These are phyloP conservation scores for Pseudomassariella vexata DNA, from an alignment of 2,329 filamentous ascomycete species.

Conservation along the genomic window DNA sequence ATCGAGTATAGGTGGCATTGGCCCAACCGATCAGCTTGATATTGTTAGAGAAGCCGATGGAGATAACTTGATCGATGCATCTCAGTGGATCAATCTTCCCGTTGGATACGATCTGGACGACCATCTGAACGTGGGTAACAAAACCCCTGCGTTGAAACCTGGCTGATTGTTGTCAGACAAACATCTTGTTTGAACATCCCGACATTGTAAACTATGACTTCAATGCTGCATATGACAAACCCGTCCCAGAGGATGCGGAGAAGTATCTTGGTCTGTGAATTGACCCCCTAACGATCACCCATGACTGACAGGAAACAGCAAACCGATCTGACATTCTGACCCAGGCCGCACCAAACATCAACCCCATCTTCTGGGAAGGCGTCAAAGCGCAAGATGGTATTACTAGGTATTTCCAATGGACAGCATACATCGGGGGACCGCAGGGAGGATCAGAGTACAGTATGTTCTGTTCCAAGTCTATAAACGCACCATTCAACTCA, in stretches of 20 bases:
- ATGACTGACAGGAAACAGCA: not conserved
- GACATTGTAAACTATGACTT: not conserved
- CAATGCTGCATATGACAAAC: not conserved
- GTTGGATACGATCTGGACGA: slow-evolving; percentile 1
- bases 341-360: slow-evolving; percentile 14
- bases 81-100: not conserved
- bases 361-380: slow-evolving; percentile 43
- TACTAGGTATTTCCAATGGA: slow-evolving; percentile 56
- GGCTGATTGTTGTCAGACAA: not conserved
- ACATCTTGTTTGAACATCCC: not conserved
- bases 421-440: too few relatives aligned
- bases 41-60: not conserved
- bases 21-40: not conserved
- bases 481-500: too few relatives aligned
- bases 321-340: not conserved
- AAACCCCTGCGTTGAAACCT: not conserved
- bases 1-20: slow-evolving; percentile 13
- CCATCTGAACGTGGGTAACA: not conserved
- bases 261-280: not conserved
- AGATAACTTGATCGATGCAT: not conserved
- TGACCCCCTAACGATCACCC: not conserved
- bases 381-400: slow-evolving; percentile 51
- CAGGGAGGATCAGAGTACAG: too few relatives aligned
- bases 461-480: too few relatives aligned
- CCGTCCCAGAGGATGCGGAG: not conserved